Evolutionary conservation across 2,329 filamentous ascomycete species (phyloP).

Genomic region (Xylaria sp.): DNA sequence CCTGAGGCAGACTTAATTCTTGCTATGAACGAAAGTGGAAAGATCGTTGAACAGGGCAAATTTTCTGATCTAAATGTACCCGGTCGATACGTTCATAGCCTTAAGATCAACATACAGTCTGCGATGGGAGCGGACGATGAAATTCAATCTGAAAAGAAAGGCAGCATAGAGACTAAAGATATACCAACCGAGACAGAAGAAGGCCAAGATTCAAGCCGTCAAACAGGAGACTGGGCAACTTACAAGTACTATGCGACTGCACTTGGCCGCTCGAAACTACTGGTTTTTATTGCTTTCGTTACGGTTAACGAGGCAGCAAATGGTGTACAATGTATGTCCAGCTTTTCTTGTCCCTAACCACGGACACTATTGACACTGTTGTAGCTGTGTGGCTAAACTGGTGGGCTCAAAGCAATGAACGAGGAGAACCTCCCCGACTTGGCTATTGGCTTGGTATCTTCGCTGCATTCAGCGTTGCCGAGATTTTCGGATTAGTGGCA

Average conservation of each 20-base stretch:
- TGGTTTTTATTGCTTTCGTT: conserved; percentile 21
- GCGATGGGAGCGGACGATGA: background rate
- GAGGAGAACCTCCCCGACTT: conserved; percentile 21
- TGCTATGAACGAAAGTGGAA: conserved; percentile 53
- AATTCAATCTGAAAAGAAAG: background rate
- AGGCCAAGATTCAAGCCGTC: conserved; percentile 20
- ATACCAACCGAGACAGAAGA: background rate
- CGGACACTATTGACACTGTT: background rate
- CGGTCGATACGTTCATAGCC: conserved; percentile 38
- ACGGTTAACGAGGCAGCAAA: conserved; percentile 13
- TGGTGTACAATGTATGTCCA: conserved; percentile 25
- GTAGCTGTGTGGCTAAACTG: conserved; percentile 34
- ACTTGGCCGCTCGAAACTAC: conserved; percentile 21
- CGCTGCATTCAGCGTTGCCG: conserved; percentile 24
- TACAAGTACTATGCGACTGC: conserved; percentile 29
- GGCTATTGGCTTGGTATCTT: conserved; percentile 34
- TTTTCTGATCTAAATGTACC: conserved; percentile 51
- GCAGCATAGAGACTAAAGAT: background rate
- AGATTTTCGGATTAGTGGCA: conserved; percentile 16
- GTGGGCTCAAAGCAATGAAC: conserved; percentile 33
- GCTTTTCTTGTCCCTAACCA: background rate
- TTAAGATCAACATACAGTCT: conserved; percentile 14
- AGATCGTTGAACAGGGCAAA: conserved; percentile 56
- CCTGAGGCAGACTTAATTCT: conserved; percentile 59
- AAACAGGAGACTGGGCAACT: conserved; percentile 31